Percentiles rank a stretch among this genome's conserved stretches.
phyloP scores from a whole-genome alignment of 2,329 filamentous ascomycete species.

The Apiospora phragmitis region DNA sequence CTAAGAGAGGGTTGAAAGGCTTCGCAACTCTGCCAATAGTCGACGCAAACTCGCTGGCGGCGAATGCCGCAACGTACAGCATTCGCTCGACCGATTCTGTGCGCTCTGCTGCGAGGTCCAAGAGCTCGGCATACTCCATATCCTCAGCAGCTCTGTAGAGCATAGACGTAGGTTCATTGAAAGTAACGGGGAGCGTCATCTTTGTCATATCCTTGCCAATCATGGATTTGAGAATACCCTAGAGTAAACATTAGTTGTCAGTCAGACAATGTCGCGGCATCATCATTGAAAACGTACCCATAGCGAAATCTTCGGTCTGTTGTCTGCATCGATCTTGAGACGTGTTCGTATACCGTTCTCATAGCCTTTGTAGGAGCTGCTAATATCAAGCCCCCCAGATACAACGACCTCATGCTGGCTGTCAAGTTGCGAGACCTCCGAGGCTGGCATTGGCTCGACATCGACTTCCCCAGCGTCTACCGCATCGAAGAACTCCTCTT shows the following conservation, averaged over 20 bases:
- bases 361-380: conserved; percentile 81
- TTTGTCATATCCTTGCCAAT: conserved; percentile 99
- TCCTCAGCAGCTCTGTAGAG: conserved; percentile 95
- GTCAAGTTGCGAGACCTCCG: conserved; percentile 39
- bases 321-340: conserved; percentile 87
- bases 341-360: conserved; percentile 80
- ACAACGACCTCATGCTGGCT: conserved; percentile 49
- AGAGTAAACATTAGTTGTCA: conserved; percentile 24
- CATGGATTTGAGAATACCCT: conserved; percentile 98
- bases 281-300: conserved; percentile 64
- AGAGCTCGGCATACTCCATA: conserved; percentile 94
- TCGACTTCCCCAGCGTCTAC: conserved; percentile 92
- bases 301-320: conserved; percentile 89
- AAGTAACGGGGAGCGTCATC: conserved; percentile 97
- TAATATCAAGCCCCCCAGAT: conserved; percentile 62
- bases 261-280: not conserved
- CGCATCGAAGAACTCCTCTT: conserved; percentile 96
- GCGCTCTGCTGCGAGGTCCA: conserved; percentile 85
- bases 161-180: conserved; percentile 96
- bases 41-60: conserved; percentile 93
- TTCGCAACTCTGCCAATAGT: conserved; percentile 97
- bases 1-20: conserved; percentile 94
- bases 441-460: conserved; percentile 65
- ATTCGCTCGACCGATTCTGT: conserved; percentile 86
- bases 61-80: conserved; percentile 93